Evolutionary conservation across 805 yeast species (phyloP), one percentile per base, ranked within the genome.

Genomic region (Myxozyma mucilagina): DNA sequence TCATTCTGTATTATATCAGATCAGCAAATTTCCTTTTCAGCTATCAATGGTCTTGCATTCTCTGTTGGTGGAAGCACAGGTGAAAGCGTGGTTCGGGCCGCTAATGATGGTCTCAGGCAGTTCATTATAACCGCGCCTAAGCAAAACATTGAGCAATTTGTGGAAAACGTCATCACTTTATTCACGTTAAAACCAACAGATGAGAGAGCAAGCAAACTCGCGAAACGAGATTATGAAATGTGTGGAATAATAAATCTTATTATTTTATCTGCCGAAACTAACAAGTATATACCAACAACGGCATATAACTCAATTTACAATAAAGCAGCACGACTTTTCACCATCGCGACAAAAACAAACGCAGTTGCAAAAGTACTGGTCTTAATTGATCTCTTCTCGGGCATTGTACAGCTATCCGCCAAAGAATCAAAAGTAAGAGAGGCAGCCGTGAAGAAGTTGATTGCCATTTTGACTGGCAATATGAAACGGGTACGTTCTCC

Each of bases 51-150:
- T 8, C 20, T 63, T 9, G 63, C 63, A 5, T 49, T 57, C 3
- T 59, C 58, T 5, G 58, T 53, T 3, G 61, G 62, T 34, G 53
- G 60, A 7, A 55, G 53, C 8, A 45, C 67, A 6, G 57, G 61
- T 24, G 67, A 63, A 31, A 59, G 64, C 29, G 61, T 61, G 7
- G 56, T 61, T 13, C 59, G 67, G 16, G 59, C 67, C 4, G 36
- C 67, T 1, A 38, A 62, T 5, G 65, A 53, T n/a, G 62, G 66
- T 7, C 36, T 57, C n/a, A n/a, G 18, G 9, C 14, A 24, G 29
- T 24, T 13, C 11, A 47, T 41, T 34, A 7, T 56, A n/a, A 14
- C 63, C 4, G 5, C 53, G 10, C 13, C 14, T n/a, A 51, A 44
- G 32, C 29, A 18, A 9, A 53, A 47, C 9, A 39, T 16, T 6